Evolutionary conservation across 208 protist genomes (phyloP).

Genomic region (Wallacemonas sp.): DNA sequence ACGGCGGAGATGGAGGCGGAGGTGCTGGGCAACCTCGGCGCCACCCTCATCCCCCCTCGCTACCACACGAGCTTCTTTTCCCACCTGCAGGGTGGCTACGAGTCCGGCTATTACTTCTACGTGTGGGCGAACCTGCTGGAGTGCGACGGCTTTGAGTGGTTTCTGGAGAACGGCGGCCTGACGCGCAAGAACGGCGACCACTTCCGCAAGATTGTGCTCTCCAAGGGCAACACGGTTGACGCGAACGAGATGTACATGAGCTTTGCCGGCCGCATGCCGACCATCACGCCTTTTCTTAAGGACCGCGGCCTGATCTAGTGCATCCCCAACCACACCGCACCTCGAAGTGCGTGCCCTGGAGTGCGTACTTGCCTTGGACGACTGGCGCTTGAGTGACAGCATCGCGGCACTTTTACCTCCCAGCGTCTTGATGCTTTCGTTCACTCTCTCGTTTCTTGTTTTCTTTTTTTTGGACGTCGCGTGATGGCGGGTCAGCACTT

Average conservation of each 20-base stretch:
- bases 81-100: slow-evolving; percentile 78
- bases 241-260: slow-evolving; percentile 49
- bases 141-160: slow-evolving; percentile 65
- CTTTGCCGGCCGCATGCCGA: slow-evolving; percentile 42
- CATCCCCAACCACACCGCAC: too few relatives aligned
- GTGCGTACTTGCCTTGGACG: too few relatives aligned
- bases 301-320: slow-evolving; percentile 32
- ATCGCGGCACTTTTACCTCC: too few relatives aligned
- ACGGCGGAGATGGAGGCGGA: slow-evolving; percentile 39
- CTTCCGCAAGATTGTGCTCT: slow-evolving; percentile 75
- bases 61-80: slow-evolving; percentile 57
- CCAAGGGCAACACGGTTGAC: slow-evolving; percentile 50
- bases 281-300: slow-evolving; percentile 36
- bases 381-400: too few relatives aligned
- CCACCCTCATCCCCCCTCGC: slow-evolving; percentile 36
- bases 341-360: too few relatives aligned
- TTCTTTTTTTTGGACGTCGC: too few relatives aligned
- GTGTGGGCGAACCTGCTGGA: slow-evolving; percentile 71
- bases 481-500: too few relatives aligned
- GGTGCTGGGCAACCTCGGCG: slow-evolving; percentile 25
- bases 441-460: too few relatives aligned
- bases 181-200: slow-evolving; percentile 52
- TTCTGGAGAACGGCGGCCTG: slow-evolving; percentile 63
- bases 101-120: slow-evolving; percentile 79
- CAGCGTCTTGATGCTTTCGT: too few relatives aligned